Conservation (phyloP, 306 rosid species). For the Clitoria ternatea region DNA sequence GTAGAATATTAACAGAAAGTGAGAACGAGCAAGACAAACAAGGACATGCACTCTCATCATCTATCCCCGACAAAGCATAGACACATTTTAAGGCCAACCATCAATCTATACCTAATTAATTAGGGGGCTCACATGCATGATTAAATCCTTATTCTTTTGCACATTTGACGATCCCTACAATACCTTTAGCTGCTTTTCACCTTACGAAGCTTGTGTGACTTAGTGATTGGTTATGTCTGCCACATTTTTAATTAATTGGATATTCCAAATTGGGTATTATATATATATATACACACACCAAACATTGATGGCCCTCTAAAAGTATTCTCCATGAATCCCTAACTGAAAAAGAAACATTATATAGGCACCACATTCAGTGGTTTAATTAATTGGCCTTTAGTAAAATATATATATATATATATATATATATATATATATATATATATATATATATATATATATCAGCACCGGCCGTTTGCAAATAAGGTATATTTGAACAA, state of each 20-base stretch:
- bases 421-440: too few relatives aligned
- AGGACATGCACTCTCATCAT: conserved; percentile 37
- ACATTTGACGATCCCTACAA: conserved; percentile 26
- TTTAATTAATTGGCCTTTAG: background rate
- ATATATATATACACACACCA: background rate
- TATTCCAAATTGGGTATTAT: background rate
- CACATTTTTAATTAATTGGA: conserved; percentile 23
- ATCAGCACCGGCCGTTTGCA: background rate
- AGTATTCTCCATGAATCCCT: background rate
- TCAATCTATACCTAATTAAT: conserved; percentile 39
- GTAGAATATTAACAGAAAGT: conserved; percentile 29
- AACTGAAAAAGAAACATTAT: background rate
- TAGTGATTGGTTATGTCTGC: conserved; percentile 28
- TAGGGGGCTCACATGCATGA: conserved; percentile 37
- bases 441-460: too few relatives aligned
- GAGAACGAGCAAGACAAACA: conserved; percentile 27
- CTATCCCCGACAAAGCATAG: conserved; percentile 39
- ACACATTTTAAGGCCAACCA: conserved; percentile 45
- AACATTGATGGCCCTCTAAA: conserved; percentile 15
- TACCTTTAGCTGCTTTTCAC: conserved; percentile 4
- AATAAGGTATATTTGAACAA: background rate
- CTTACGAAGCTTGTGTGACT: background rate
- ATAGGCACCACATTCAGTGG: conserved; percentile 7
- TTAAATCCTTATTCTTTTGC: conserved; percentile 20
- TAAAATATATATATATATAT: too few relatives aligned